Conservation (phyloP, 2,329 filamentous ascomycete species). For the Diaporthe eres region DNA sequence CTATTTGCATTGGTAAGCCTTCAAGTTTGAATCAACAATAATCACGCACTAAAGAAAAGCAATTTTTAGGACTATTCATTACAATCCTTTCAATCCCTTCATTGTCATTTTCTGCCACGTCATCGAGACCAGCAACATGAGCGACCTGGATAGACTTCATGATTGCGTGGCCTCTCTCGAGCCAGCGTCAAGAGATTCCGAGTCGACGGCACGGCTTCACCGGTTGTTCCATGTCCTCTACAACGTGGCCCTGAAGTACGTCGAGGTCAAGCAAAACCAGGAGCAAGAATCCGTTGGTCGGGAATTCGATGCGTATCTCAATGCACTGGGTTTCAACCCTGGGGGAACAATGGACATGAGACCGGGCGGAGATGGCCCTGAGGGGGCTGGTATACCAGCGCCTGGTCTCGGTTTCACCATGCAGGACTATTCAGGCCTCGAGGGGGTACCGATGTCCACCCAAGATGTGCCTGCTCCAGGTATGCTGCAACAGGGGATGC, state of each 20-base stretch:
- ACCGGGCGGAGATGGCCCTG: background rate
- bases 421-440: conserved; percentile 17
- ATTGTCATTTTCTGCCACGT: conserved; percentile 25
- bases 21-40: background rate
- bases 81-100: conserved; percentile 20
- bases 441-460: background rate
- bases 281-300: conserved; percentile 16
- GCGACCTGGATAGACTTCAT: conserved; percentile 14
- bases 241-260: conserved; percentile 70
- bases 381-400: background rate
- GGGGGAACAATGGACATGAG: conserved; percentile 9
- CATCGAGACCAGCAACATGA: conserved; percentile 21
- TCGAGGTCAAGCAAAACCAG: conserved; percentile 55
- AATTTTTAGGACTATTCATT: background rate
- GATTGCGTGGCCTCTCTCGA: conserved; percentile 23
- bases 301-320: conserved; percentile 66
- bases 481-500: conserved; percentile 47
- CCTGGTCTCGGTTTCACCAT: background rate
- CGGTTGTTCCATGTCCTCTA: conserved; percentile 71
- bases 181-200: conserved; percentile 15
- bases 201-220: conserved; percentile 49
- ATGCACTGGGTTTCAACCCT: conserved; percentile 62
- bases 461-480: conserved; percentile 33
- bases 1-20: conserved; percentile 17
- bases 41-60: background rate